phyloP scores from a whole-genome alignment of 805 yeast species.

The Starmera amethionina region DNA sequence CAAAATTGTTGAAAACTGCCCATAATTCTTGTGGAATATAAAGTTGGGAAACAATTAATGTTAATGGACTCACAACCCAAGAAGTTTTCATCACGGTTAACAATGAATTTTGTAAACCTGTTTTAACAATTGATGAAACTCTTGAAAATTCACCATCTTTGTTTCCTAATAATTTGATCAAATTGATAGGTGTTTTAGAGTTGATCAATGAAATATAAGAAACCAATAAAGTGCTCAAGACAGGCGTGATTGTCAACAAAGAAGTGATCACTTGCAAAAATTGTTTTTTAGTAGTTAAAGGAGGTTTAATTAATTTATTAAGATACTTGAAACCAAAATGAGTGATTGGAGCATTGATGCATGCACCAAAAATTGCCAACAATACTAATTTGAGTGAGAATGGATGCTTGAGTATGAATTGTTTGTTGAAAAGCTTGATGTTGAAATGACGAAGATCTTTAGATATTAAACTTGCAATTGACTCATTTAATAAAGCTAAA shows the following conservation, averaged over 20 bases:
- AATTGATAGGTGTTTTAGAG: conserved; percentile 7
- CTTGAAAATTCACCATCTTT: conserved; percentile 8
- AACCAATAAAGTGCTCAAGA: conserved; percentile 37
- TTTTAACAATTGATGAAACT: conserved; percentile 11
- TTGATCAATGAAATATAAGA: conserved; percentile 45
- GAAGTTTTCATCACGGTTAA: conserved; percentile 40
- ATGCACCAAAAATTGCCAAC: conserved; percentile 47
- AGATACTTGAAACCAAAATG: conserved; percentile 43
- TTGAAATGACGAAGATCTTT: conserved; percentile 22
- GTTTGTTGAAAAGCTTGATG: conserved; percentile 11
- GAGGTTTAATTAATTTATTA: conserved; percentile 33
- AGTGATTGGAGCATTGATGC: conserved; percentile 46
- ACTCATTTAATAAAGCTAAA: conserved; percentile 47
- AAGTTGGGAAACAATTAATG: conserved; percentile 46
- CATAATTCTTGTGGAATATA: conserved; percentile 48
- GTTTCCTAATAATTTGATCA: conserved; percentile 3
- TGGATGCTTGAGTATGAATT: conserved; percentile 15
- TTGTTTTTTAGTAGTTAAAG: conserved; percentile 29
- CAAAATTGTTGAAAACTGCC: conserved; percentile 52
- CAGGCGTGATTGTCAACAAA: conserved; percentile 46
- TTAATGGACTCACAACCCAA: conserved; percentile 41
- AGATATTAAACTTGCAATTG: conserved; percentile 41
- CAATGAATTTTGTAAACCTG: conserved; percentile 30
- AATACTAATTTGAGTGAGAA: conserved; percentile 31
- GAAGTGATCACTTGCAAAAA: conserved; percentile 41